A percentile compares a stretch with the other conserved stretches of the same genome.
Conservation (phyloP, 2,329 filamentous ascomycete species). For the Escovopsis weberi region DNA sequence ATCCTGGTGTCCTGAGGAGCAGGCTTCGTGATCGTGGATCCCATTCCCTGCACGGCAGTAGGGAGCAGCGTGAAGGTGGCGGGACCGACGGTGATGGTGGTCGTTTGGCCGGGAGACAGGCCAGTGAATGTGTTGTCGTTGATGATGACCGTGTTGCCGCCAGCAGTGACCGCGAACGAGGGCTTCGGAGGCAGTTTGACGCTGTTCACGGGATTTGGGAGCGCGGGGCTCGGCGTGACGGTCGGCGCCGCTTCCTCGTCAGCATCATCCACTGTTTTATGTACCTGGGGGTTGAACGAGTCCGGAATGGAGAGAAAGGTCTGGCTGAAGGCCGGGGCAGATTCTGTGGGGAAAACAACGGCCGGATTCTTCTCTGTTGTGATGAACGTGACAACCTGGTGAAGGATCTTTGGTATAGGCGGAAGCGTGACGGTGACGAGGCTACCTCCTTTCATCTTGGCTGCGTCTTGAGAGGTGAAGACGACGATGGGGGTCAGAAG, state of each 20-base stretch:
- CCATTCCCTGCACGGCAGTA: slow-evolving; percentile 28
- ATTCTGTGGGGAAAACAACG: slow-evolving; percentile 27
- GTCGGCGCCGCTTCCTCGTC: neutral
- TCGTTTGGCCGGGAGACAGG: slow-evolving; percentile 22
- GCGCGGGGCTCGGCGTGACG: too few species aligned
- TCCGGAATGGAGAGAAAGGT: slow-evolving; percentile 2
- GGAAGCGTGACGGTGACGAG: slow-evolving; percentile 1
- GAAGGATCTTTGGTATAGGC: neutral
- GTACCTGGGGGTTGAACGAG: slow-evolving; percentile 5
- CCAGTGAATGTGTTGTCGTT: slow-evolving; percentile 29
- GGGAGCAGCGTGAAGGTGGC: slow-evolving; percentile 35
- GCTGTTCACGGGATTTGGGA: neutral
- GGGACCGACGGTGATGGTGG: slow-evolving; percentile 25
- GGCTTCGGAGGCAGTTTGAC: slow-evolving; percentile 5
- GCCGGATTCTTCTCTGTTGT: slow-evolving; percentile 42
- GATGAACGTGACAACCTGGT: slow-evolving; percentile 27
- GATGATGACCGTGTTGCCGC: slow-evolving; percentile 31
- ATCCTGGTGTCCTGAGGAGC: slow-evolving; percentile 16
- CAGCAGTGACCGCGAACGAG: slow-evolving; percentile 28
- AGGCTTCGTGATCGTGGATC: slow-evolving; percentile 29
- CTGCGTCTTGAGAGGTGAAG: neutral
- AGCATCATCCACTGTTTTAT: slow-evolving; percentile 7
- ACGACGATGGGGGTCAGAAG: neutral
- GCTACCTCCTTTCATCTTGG: neutral
- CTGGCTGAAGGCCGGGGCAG: slow-evolving; percentile 24